Evolutionary conservation across 2,329 filamentous ascomycete genomes (phyloP).

Genomic region (Botrytis byssoidea): DNA sequence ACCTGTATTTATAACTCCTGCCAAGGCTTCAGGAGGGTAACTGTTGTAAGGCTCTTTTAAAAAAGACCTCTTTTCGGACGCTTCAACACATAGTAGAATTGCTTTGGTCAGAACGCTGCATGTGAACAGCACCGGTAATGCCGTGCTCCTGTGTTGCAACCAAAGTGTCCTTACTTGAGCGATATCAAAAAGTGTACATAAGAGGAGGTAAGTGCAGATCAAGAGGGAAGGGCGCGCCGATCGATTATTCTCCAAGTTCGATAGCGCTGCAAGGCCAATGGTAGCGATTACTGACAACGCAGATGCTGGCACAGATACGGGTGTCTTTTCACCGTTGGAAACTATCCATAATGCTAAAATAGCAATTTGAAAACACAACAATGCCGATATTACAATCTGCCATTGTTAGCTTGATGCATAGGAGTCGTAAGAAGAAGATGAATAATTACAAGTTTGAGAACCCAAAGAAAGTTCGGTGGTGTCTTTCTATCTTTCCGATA

Average conservation of each 20-base stretch:
- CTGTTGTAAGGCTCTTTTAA: conserved; percentile 12
- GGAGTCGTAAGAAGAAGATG: too few species aligned
- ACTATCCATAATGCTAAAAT: neutral
- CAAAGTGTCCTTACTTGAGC: conserved; percentile 24
- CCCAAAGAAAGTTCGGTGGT: too few species aligned
- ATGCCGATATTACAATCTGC: neutral
- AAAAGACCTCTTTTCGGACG: conserved; percentile 22
- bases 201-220: conserved; percentile 22
- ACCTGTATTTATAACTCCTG: conserved; percentile 36
- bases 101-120: conserved; percentile 17
- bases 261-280: conserved; percentile 6
- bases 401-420: too few species aligned
- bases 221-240: conserved; percentile 23
- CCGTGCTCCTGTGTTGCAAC: conserved; percentile 1
- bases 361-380: neutral
- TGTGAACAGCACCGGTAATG: conserved; percentile 18
- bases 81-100: conserved; percentile 24
- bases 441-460: too few species aligned
- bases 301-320: neutral
- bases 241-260: conserved; percentile 23
- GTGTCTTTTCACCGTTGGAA: neutral
- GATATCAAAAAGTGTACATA: conserved; percentile 23
- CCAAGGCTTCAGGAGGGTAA: conserved; percentile 34
- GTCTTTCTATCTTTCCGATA: too few species aligned
- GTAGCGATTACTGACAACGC: neutral